These are phyloP conservation scores for Talaromyces borbonicus DNA, from an alignment of 495 filamentous ascomycete species.

Conservation along the genomic window DNA sequence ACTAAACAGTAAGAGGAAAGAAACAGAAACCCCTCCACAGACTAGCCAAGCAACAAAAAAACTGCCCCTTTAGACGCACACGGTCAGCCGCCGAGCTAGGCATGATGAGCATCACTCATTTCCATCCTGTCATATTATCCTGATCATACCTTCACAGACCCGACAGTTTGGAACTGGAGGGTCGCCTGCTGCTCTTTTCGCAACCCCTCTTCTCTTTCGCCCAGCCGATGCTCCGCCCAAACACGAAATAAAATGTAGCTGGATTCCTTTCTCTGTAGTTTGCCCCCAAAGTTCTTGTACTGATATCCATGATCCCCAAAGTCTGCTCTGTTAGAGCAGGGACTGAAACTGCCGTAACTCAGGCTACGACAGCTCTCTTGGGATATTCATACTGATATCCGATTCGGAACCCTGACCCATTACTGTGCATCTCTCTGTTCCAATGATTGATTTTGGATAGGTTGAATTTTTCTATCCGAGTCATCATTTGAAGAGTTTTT, in stretches of 20 bases:
- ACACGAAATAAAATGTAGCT: slow-evolving; percentile 1
- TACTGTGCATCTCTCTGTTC: neutral
- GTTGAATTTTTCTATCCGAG: neutral
- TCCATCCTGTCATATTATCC: slow-evolving; percentile 6
- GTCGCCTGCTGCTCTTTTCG: slow-evolving; percentile 5
- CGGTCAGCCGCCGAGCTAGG: slow-evolving; percentile 6
- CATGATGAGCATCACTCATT: neutral
- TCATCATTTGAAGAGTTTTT: neutral
- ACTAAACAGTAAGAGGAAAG: slow-evolving; percentile 3
- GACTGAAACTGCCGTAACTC: neutral
- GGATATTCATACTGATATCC: neutral
- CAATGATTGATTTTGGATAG: neutral
- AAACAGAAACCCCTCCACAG: neutral
- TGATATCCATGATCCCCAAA: neutral
- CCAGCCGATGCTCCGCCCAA: neutral
- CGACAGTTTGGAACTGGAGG: slow-evolving; percentile 10
- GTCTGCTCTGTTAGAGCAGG: neutral
- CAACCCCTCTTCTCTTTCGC: neutral
- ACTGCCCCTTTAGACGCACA: neutral
- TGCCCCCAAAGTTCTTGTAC: neutral
- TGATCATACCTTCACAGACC: neutral
- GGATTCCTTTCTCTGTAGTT: neutral
- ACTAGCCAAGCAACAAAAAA: neutral
- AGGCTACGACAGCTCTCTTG: neutral
- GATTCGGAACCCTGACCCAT: neutral